Conservation (phyloP, 148 eudicot species). For the Oxyria digyna region DNA sequence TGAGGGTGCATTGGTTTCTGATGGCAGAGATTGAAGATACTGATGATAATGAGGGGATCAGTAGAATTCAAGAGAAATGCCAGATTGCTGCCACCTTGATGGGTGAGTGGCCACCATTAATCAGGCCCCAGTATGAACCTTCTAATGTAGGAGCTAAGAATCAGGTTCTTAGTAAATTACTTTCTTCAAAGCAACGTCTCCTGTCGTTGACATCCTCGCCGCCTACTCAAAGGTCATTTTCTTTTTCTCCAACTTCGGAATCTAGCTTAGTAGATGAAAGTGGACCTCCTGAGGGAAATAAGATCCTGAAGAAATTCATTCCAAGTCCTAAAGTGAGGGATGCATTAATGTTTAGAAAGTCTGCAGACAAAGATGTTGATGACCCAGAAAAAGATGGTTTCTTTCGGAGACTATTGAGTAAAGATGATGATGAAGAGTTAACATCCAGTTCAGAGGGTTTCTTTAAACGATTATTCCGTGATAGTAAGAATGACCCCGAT, state of each 20-base stretch:
- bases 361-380: slow-evolving; percentile 68
- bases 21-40: slow-evolving; percentile 96
- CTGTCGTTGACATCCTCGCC: slow-evolving; percentile 81
- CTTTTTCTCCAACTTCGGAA: slow-evolving; percentile 49
- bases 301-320: slow-evolving; percentile 70
- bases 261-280: slow-evolving; percentile 46
- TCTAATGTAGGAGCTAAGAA: slow-evolving; percentile 49
- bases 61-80: slow-evolving; percentile 92
- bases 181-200: slow-evolving; percentile 66
- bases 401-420: slow-evolving; percentile 61
- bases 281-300: slow-evolving; percentile 71
- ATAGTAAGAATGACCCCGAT: slow-evolving; percentile 62
- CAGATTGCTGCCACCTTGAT: slow-evolving; percentile 87
- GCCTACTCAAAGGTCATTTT: slow-evolving; percentile 36
- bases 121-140: slow-evolving; percentile 49
- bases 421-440: slow-evolving; percentile 70
- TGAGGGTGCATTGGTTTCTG: slow-evolving; percentile 93
- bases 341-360: slow-evolving; percentile 70
- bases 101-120: slow-evolving; percentile 91
- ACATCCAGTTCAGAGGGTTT: slow-evolving; percentile 79
- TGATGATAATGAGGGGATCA: slow-evolving; percentile 91
- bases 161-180: slow-evolving; percentile 62
- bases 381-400: slow-evolving; percentile 89
- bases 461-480: slow-evolving; percentile 86
- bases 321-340: slow-evolving; percentile 75